Evolutionary conservation across 805 yeast genomes (phyloP).

Genomic region (Candida nanaspora): DNA sequence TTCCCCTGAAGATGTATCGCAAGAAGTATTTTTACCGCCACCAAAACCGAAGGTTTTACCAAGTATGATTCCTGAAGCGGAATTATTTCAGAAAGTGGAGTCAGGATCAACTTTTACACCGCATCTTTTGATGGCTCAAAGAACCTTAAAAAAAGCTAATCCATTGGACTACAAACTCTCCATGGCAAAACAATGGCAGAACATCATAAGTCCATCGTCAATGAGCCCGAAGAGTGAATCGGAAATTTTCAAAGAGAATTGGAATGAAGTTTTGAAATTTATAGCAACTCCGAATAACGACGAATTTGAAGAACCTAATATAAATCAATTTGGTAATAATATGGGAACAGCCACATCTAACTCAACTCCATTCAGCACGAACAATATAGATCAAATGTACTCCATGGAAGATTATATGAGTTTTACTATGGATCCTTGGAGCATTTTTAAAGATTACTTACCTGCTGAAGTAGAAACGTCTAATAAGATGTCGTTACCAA

Average conservation of each 20-base stretch:
- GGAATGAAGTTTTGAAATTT: neutral
- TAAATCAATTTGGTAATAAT: too few species aligned
- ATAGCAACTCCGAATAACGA: neutral
- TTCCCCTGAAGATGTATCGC: neutral
- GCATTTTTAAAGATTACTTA: constrained; percentile 3
- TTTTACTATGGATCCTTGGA: constrained; percentile 3
- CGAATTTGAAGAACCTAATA: neutral
- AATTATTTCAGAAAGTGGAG: constrained; percentile 13
- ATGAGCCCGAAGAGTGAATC: neutral
- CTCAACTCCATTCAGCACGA: too few species aligned
- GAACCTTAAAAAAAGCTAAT: neutral
- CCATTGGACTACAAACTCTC: constrained; percentile 3
- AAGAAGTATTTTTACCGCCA: neutral
- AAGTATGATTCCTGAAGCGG: constrained; percentile 13
- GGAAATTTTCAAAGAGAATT: neutral
- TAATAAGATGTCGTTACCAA: constrained; percentile 4
- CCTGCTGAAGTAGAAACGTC: constrained; percentile 1
- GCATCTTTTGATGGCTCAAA: constrained; percentile 10
- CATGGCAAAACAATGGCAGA: constrained; percentile 1
- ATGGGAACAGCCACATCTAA: too few species aligned
- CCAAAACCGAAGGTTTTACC: constrained; percentile 5
- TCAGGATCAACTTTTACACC: constrained; percentile 11
- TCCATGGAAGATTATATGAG: neutral
- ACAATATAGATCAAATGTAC: neutral
- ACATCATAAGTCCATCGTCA: neutral